Evolutionary conservation across 2,329 filamentous ascomycete species (phyloP), one percentile per base, ranked within the genome.

Genomic region (Aspergillus texensis): DNA sequence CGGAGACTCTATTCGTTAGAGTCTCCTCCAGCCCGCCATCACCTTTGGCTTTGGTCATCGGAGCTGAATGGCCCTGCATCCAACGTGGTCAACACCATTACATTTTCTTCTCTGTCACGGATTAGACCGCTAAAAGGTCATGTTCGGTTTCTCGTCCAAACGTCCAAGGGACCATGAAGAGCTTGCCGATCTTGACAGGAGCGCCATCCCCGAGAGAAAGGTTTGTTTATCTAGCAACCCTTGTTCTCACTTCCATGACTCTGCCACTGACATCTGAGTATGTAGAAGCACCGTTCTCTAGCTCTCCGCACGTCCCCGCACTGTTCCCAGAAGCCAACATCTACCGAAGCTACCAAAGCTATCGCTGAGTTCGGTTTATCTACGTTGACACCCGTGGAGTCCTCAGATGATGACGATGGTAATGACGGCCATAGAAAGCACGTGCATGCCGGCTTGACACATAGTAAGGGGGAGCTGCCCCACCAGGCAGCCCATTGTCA

Each of bases 121-220:
- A 87, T 39, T 78, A 83, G 64, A 68, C 68, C 3, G 78, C 84
- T 63, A 89, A 89, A 58, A 41, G 55, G 54, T 16, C 50, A 75
- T 76, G 74, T 70, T 70, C 52, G 58, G 58, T 30, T 63, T 66
- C 52, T 58, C 68, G 21, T 56, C 61, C 36, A 76, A 76, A 61
- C 72, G 74, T 45, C 70, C 57, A 45, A 69, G 74, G 60, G 72
- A 72, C 12, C 45, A 90, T 76, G 64, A 79, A 85, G 69, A 88
- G 80, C 74, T 91, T 86, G 54, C 89, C 75, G 67, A 90, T 82
- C 75, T 91, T 87, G 64, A 85, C 75, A n/a, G 91, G n/a, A 57
- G 55, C 36, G 48, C 52, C n/a, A 30, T 59, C 30, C 70, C 62
- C 58, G 72, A 68, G 50, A 68, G 58, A 24, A 76, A 76, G 72